Percentiles rank a stretch among this genome's conserved stretches.
phyloP scores from a whole-genome alignment of 2,329 filamentous ascomycete genomes.

The Pseudopyricularia cyperi region DNA sequence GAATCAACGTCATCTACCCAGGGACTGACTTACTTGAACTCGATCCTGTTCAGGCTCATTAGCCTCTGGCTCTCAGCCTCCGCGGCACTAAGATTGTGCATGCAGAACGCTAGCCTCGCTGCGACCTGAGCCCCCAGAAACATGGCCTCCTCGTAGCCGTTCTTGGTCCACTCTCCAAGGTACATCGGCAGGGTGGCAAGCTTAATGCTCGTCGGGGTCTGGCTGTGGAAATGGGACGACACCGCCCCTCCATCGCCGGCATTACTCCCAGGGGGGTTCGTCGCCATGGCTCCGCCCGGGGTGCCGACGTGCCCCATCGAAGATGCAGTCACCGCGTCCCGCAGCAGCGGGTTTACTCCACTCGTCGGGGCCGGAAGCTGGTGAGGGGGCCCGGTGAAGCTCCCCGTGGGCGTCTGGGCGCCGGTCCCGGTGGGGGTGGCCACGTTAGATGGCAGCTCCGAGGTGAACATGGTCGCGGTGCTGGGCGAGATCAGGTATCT shows the following conservation, averaged over 20 bases:
- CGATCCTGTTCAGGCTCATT: conserved; percentile 44
- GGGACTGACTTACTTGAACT: conserved; percentile 41
- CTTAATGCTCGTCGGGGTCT: conserved; percentile 77
- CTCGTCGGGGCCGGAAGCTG: conserved; percentile 36
- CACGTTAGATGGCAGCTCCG: conserved; percentile 86
- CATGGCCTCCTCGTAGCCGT: conserved; percentile 64
- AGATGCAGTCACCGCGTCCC: conserved; percentile 73
- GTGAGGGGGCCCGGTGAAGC: conserved; percentile 38
- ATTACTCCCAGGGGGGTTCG: conserved; percentile 19
- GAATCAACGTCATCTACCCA: background rate
- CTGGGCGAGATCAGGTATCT: conserved; percentile 87
- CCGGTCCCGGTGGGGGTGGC: conserved; percentile 85
- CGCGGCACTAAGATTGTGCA: conserved; percentile 43
- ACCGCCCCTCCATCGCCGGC: conserved; percentile 24
- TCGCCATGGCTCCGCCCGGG: conserved; percentile 27
- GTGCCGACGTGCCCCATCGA: conserved; percentile 28
- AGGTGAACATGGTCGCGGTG: conserved; percentile 92
- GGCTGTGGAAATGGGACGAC: conserved; percentile 43
- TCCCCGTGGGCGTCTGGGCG: conserved; percentile 72
- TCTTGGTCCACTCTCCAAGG: conserved; percentile 81
- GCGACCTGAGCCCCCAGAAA: conserved; percentile 84
- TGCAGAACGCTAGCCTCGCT: conserved; percentile 46
- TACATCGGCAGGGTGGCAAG: conserved; percentile 67
- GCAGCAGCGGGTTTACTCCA: conserved; percentile 73
- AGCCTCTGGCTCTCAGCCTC: conserved; percentile 37